Conservation (phyloP, 164 flowering plant genomes). For the Protea cynaroides region DNA sequence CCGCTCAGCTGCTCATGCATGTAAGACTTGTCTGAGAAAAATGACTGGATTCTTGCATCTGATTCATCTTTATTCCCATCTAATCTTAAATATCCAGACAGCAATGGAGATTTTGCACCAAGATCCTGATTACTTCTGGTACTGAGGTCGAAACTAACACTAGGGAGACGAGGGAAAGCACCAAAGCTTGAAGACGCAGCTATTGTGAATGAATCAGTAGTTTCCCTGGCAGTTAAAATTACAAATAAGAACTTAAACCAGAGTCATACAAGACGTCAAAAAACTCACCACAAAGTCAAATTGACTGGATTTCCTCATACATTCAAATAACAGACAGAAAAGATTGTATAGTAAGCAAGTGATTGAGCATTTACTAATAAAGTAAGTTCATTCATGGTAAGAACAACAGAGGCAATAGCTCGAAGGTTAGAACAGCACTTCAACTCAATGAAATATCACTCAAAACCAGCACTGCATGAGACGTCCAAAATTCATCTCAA, state of each 20-base stretch:
- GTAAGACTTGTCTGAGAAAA: constrained; percentile 32
- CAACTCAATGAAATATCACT: no score
- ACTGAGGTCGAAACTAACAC: constrained; percentile 20
- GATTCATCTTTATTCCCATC: constrained; percentile 29
- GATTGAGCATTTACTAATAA: no score
- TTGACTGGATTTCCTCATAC: no score
- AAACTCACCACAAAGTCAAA: background rate
- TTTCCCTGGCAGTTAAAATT: constrained; percentile 47
- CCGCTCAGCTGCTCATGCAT: constrained; percentile 38
- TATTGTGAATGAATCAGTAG: constrained; percentile 65
- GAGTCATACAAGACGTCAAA: background rate
- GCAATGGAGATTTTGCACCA: constrained; percentile 43
- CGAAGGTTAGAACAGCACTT: no score
- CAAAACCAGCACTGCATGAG: no score
- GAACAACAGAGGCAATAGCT: no score
- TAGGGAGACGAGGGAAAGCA: constrained; percentile 27
- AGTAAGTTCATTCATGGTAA: no score
- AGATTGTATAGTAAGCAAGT: no score
- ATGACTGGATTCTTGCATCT: constrained; percentile 25
- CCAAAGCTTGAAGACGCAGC: constrained; percentile 68
- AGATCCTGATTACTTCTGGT: constrained; percentile 29
- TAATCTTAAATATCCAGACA: constrained; percentile 29
- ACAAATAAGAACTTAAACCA: background rate
- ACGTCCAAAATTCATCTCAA: no score
- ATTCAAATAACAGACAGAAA: no score